Evolutionary conservation across 441 rosid genomes (phyloP).

Genomic region (Erodium trifolium): DNA sequence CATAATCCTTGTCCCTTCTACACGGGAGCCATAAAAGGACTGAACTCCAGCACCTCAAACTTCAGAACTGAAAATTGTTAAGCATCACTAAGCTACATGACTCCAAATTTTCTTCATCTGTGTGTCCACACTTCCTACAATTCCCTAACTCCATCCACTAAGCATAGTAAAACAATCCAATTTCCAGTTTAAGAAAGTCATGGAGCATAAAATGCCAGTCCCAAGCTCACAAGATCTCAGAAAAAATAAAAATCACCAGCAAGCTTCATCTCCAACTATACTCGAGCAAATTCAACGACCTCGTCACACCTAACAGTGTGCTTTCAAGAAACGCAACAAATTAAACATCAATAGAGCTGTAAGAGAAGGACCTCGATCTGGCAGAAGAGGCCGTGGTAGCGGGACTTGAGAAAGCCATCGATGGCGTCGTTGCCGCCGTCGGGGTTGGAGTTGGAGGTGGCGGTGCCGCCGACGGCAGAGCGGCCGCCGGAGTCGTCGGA

Average conservation of each 20-base stretch:
- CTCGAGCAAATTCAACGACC: not conserved
- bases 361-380: conserved; percentile 60
- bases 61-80: not conserved
- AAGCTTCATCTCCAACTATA: not conserved
- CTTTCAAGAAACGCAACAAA: not conserved
- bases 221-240: not conserved
- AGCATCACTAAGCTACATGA: not conserved
- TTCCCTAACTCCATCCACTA: not conserved
- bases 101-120: not conserved
- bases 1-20: too few species aligned
- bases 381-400: conserved; percentile 51
- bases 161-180: not conserved
- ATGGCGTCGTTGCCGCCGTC: conserved; percentile 49
- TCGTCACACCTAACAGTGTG: not conserved
- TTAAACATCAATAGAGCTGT: not conserved
- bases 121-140: not conserved
- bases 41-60: too few species aligned
- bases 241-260: not conserved
- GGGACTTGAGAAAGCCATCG: conserved; percentile 45
- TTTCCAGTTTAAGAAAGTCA: not conserved
- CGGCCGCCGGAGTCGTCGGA: conserved; percentile 55
- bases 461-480: conserved; percentile 52
- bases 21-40: too few species aligned
- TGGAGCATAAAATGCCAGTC: not conserved
- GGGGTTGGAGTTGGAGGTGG: conserved; percentile 17